phyloP scores from a whole-genome alignment of 2,329 filamentous ascomycete genomes.

The Clarireedia homoeocarpa region DNA sequence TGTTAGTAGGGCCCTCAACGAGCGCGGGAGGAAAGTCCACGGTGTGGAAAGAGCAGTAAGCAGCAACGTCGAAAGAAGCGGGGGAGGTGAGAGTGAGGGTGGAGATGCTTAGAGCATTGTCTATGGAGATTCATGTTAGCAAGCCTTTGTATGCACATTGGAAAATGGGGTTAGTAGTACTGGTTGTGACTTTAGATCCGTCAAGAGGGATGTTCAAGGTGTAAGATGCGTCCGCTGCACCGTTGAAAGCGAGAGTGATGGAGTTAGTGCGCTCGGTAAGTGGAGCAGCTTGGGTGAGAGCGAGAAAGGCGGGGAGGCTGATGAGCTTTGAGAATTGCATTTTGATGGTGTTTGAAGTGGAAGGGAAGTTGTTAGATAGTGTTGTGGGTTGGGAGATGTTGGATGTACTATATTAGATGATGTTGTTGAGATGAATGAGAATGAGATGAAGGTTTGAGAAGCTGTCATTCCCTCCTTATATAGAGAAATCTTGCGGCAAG shows the following conservation, averaged over 20 bases:
- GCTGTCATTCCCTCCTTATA: neutral
- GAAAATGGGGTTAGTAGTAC: constrained; percentile 4
- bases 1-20: constrained; percentile 8
- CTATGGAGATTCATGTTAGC: constrained; percentile 1
- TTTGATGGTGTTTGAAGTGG: neutral
- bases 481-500: neutral
- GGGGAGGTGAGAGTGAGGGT: constrained; percentile 12
- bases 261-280: neutral
- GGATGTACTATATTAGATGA: neutral
- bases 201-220: constrained; percentile 19
- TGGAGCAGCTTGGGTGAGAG: constrained; percentile 16
- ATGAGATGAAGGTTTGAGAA: neutral
- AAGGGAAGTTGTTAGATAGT: neutral
- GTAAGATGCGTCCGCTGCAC: constrained; percentile 22
- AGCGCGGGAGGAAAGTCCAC: constrained; percentile 19
- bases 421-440: neutral
- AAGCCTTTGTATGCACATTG: neutral
- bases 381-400: neutral
- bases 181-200: constrained; percentile 10
- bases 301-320: constrained; percentile 12
- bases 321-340: constrained; percentile 18
- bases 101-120: constrained; percentile 23
- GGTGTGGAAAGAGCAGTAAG: constrained; percentile 17
- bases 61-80: constrained; percentile 10
- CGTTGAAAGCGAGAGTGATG: constrained; percentile 18